Evolutionary conservation across 2,329 filamentous ascomycete species (phyloP).

Genomic region (Talaromyces sp.): DNA sequence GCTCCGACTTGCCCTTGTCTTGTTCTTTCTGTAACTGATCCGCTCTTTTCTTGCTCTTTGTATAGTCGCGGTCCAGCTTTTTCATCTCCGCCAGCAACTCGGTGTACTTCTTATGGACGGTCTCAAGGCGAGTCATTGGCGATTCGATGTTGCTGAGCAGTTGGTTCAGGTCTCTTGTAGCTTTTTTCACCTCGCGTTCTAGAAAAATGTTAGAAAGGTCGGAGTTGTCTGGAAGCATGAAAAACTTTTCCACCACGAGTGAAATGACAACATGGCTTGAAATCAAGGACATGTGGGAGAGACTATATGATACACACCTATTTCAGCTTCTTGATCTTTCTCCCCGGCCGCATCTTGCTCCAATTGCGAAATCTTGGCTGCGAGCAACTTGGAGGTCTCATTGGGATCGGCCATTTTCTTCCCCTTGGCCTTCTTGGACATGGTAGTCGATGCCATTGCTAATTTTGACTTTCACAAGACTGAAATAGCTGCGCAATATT

Average conservation of each 20-base stretch:
- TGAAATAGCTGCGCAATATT: constrained; percentile 36
- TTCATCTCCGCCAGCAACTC: constrained; percentile 94
- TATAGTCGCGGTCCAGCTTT: constrained; percentile 84
- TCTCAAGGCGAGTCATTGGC: constrained; percentile 84
- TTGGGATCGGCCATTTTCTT: constrained; percentile 81
- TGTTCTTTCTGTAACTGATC: constrained; percentile 96
- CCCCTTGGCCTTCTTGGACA: constrained; percentile 71
- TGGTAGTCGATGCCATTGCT: constrained; percentile 45
- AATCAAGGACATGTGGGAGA: background rate
- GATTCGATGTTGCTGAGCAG: constrained; percentile 84
- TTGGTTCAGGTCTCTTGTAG: constrained; percentile 82
- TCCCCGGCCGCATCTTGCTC: constrained; percentile 90
- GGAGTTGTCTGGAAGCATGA: background rate
- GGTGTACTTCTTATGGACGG: constrained; percentile 83
- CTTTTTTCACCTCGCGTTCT: constrained; percentile 93
- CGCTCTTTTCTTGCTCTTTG: constrained; percentile 91
- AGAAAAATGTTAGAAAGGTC: constrained; percentile 12
- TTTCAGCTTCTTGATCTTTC: constrained; percentile 93
- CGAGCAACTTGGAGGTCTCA: constrained; percentile 85
- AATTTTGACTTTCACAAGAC: constrained; percentile 21
- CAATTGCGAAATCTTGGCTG: constrained; percentile 89
- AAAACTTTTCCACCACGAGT: background rate
- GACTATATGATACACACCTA: constrained; percentile 60
- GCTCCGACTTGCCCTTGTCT: constrained; percentile 78
- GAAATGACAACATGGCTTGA: background rate